phyloP scores from a whole-genome alignment of 2,329 filamentous ascomycete genomes.

The Colletotrichum tofieldiae region DNA sequence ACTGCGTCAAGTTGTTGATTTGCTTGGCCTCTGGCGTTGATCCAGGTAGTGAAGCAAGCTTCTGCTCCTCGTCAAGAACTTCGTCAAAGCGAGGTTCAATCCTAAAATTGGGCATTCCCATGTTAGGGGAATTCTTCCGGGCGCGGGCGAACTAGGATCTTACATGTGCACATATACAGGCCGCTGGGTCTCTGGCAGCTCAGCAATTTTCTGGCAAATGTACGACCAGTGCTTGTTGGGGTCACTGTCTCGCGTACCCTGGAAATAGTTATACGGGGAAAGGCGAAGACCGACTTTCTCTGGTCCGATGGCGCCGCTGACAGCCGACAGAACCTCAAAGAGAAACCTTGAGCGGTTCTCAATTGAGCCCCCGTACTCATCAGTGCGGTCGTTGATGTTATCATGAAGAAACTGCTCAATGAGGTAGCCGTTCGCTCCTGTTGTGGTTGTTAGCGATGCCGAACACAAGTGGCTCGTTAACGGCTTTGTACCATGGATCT shows the following conservation, averaged over 20 bases:
- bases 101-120: constrained; percentile 45
- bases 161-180: constrained; percentile 63
- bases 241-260: constrained; percentile 47
- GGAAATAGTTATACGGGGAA: constrained; percentile 52
- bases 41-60: constrained; percentile 56
- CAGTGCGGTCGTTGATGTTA: constrained; percentile 65
- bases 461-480: background rate
- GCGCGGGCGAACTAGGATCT: constrained; percentile 22
- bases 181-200: constrained; percentile 51
- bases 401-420: constrained; percentile 73
- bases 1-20: constrained; percentile 55
- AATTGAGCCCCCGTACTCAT: constrained; percentile 67
- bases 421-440: constrained; percentile 71
- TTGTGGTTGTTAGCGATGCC: background rate
- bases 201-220: constrained; percentile 53
- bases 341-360: constrained; percentile 68
- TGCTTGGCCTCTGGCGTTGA: constrained; percentile 45
- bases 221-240: constrained; percentile 55
- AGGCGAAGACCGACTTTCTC: constrained; percentile 71
- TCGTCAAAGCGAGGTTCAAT: constrained; percentile 65
- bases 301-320: constrained; percentile 61
- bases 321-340: constrained; percentile 61
- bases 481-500: constrained; percentile 60
- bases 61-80: constrained; percentile 60
- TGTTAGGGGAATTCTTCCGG: background rate